Base-by-base conservation (phyloP, 2,329 filamentous ascomycete genomes). In the Fusarium sp. region DNA sequence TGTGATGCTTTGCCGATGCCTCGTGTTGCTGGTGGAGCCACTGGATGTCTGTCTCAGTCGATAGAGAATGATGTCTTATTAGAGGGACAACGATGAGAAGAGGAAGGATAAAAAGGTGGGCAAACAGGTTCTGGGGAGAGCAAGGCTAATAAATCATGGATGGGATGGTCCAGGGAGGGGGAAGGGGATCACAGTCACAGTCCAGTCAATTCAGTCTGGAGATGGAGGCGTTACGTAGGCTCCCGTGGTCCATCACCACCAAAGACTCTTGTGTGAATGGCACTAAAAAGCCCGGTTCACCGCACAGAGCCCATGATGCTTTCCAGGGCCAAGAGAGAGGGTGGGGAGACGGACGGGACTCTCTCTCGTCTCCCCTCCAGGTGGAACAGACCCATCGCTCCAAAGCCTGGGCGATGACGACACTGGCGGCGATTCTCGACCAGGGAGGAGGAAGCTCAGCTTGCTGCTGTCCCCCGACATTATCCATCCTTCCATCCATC, bases 341-440 rank as follows among this genome's bases (percentile, higher is more conserved):
- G 56, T 59, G 56, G 56, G 54, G 56, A 59, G 56, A 59, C 35
- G 35, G 27, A 18, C 35, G 33, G 40, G 22, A 47, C 10, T 42
- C 42, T 47, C 36, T 20, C 45, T 58, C 20, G 33, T 69, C 71
- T 64, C 57, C 57, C 29, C 29, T 36, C 29, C 20, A 60, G 36
- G 36, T 60, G 40, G 22, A 64, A 74, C 71, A 64, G 63, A 68
- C 36, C 57, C 57, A 40, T 59, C 57, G 38, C 57, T 47, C 29
- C 45, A 63, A 64, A 25, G 18, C 33, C 66, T 63, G 47, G 45
- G 59, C 31, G 42, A 74, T 74, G 71, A 74, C 71, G 71, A 74
- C 71, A 74, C 29, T 59, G 33, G 31, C 45, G n/a, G 47, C 50
- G 38, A 72, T 65, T 54, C 9, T 52, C 14, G 42, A 35, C 31